Conservation (phyloP, 768 basidiomycete species). For the Suillus decipiens region DNA sequence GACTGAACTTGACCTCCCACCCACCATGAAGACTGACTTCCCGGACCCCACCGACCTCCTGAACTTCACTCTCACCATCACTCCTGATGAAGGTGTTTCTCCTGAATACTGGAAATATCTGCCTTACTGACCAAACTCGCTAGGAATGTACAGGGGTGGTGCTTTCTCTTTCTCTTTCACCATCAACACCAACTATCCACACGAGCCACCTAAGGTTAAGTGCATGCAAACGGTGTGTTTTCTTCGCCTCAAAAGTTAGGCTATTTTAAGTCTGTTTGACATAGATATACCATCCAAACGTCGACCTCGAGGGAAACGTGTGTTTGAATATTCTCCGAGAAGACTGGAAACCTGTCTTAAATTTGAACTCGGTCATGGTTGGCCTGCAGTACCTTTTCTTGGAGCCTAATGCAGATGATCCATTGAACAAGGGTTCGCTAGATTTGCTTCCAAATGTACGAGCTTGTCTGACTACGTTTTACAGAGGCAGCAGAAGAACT, state of each 20-base stretch:
- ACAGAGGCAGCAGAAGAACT: conserved; percentile 96
- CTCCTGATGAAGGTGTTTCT: conserved; percentile 89
- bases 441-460: neutral
- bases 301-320: conserved; percentile 97
- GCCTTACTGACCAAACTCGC: neutral
- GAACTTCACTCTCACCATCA: conserved; percentile 94
- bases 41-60: conserved; percentile 92
- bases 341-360: conserved; percentile 99
- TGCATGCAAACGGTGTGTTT: conserved; percentile 84
- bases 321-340: conserved; percentile 98
- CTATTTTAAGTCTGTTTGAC: conserved; percentile 11
- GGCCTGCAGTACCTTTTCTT: conserved; percentile 98
- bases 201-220: conserved; percentile 99
- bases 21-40: conserved; percentile 95
- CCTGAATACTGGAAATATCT: neutral
- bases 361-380: conserved; percentile 97
- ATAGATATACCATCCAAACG: conserved; percentile 98
- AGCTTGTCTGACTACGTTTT: conserved; percentile 15
- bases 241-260: conserved; percentile 3
- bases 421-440: conserved; percentile 94
- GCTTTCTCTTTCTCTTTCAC: conserved; percentile 91
- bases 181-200: conserved; percentile 98
- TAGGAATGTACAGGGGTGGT: conserved; percentile 99
- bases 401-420: conserved; percentile 98
- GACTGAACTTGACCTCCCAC: conserved; percentile 93